Percentiles rank a stretch among this genome's conserved stretches.
phyloP scores from a whole-genome alignment of 2,329 filamentous ascomycete genomes.

The Raffaelea albimanens region DNA sequence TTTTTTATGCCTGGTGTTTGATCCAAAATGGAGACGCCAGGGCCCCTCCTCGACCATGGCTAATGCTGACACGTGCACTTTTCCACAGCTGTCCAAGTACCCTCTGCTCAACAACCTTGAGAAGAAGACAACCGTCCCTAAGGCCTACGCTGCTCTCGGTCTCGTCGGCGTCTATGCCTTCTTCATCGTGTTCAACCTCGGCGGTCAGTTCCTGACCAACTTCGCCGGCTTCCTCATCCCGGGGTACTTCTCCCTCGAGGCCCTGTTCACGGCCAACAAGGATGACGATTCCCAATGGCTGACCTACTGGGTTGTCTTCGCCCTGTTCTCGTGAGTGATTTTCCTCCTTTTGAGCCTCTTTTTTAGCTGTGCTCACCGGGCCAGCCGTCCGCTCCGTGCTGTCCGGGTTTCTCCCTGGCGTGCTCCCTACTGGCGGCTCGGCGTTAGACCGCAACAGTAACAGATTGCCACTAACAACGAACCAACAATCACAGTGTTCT shows the following conservation, averaged over 20 bases:
- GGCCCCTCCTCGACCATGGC: too few relatives aligned
- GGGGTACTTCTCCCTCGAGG: slow-evolving; percentile 73
- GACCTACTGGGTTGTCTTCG: slow-evolving; percentile 81
- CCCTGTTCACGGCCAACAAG: slow-evolving; percentile 63
- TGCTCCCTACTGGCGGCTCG: too few relatives aligned
- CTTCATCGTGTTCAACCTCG: slow-evolving; percentile 87
- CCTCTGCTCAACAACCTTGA: slow-evolving; percentile 75
- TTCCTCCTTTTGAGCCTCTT: not conserved
- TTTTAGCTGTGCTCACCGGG: too few relatives aligned
- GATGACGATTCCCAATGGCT: slow-evolving; percentile 75
- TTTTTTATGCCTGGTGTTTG: not conserved
- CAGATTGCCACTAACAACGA: not conserved
- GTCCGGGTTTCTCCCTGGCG: not conserved
- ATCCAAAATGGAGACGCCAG: too few relatives aligned
- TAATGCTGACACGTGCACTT: slow-evolving; percentile 1
- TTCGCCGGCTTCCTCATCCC: slow-evolving; percentile 75
- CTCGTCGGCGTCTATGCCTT: slow-evolving; percentile 75
- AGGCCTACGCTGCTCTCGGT: slow-evolving; percentile 75
- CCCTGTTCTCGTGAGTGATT: slow-evolving; percentile 58
- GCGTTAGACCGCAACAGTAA: too few relatives aligned
- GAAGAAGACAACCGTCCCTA: slow-evolving; percentile 73
- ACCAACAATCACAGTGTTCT: slow-evolving; percentile 45
- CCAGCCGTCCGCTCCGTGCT: not conserved
- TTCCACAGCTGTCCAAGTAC: slow-evolving; percentile 72
- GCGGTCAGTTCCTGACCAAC: slow-evolving; percentile 80